A percentile compares a stretch with the other conserved stretches of the same genome.
Conservation (phyloP, 768 basidiomycete species). For the Rhizopogon vinicolor region DNA sequence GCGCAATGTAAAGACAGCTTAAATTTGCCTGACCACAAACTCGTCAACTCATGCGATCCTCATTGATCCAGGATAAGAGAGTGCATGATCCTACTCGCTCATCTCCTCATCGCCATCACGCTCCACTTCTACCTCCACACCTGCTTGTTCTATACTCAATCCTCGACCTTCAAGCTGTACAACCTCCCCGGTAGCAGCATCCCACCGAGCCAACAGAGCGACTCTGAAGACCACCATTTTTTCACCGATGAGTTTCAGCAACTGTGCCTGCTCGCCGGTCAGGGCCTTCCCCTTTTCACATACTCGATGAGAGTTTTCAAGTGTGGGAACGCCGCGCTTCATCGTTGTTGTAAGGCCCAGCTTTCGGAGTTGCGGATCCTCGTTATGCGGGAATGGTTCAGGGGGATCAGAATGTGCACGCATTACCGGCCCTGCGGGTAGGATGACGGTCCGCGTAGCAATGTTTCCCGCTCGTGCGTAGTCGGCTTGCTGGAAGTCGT, state of each 20-base stretch:
- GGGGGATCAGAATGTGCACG: conserved; percentile 72
- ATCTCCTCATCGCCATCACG: conserved; percentile 39
- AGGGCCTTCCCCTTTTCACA: conserved; percentile 81
- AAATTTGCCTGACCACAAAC: no score
- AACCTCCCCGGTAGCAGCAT: conserved; percentile 61
- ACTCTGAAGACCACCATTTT: conserved; percentile 85
- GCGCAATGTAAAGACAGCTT: no score
- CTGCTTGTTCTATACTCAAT: conserved; percentile 29
- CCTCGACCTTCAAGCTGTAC: conserved; percentile 48
- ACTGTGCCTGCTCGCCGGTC: conserved; percentile 83
- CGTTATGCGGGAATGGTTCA: conserved; percentile 93
- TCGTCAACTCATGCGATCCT: no score
- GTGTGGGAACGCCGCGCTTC: conserved; percentile 82
- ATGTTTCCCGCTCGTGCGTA: conserved; percentile 87
- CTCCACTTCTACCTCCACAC: conserved; percentile 24
- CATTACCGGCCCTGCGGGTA: conserved; percentile 86
- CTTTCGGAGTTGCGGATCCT: conserved; percentile 94
- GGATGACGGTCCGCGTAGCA: conserved; percentile 66
- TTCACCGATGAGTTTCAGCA: conserved; percentile 88
- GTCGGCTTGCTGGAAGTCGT: conserved; percentile 82
- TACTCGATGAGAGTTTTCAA: conserved; percentile 74
- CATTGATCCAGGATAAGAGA: no score
- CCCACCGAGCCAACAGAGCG: conserved; percentile 68
- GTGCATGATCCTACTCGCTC: conserved; percentile 39
- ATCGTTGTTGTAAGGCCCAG: conserved; percentile 84